Conservation (phyloP, 139 green algal genomes). For the Tetratostichococcus sp. region DNA sequence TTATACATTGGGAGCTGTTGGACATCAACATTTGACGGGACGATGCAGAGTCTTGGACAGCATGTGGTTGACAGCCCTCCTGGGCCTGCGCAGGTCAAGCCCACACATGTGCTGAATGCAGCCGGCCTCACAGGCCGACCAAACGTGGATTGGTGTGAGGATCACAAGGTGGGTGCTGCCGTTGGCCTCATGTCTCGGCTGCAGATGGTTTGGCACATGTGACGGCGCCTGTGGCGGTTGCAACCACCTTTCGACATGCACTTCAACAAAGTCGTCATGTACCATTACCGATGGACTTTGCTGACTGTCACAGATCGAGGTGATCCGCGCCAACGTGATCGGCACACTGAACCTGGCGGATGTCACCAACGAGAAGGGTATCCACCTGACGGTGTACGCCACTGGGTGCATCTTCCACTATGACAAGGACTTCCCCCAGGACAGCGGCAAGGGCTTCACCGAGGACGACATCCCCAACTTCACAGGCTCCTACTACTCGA, state of each 20-base stretch:
- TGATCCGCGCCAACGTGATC: conserved; percentile 91
- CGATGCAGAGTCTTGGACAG: too few relatives aligned
- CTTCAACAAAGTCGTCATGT: too few relatives aligned
- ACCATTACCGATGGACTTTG: too few relatives aligned
- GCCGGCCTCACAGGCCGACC: conserved; percentile 92
- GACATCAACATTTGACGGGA: too few relatives aligned
- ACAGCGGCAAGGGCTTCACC: conserved; percentile 85
- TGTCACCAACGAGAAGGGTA: conserved; percentile 46
- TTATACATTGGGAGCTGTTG: too few relatives aligned
- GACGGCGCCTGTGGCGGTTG: too few relatives aligned
- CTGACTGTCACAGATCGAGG: conserved; percentile 69
- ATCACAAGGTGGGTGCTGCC: conserved; percentile 82
- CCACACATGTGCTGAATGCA: conserved; percentile 93
- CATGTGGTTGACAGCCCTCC: too few relatives aligned
- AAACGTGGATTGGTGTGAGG: conserved; percentile 98
- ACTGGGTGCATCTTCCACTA: conserved; percentile 99
- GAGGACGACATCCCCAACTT: conserved; percentile 95
- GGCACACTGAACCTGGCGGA: conserved; percentile 91
- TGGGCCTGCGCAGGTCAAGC: conserved; percentile 71
- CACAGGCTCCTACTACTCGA: conserved; percentile 94
- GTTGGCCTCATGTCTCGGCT: too few relatives aligned
- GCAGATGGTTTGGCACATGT: too few relatives aligned
- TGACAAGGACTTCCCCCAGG: conserved; percentile 75
- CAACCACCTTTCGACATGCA: too few relatives aligned
- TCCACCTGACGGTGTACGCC: conserved; percentile 95